A percentile compares a stretch with the other conserved stretches of the same genome.
Evolutionary conservation across 2,329 filamentous ascomycete species (phyloP).

Genomic region (Penicillium sp.): DNA sequence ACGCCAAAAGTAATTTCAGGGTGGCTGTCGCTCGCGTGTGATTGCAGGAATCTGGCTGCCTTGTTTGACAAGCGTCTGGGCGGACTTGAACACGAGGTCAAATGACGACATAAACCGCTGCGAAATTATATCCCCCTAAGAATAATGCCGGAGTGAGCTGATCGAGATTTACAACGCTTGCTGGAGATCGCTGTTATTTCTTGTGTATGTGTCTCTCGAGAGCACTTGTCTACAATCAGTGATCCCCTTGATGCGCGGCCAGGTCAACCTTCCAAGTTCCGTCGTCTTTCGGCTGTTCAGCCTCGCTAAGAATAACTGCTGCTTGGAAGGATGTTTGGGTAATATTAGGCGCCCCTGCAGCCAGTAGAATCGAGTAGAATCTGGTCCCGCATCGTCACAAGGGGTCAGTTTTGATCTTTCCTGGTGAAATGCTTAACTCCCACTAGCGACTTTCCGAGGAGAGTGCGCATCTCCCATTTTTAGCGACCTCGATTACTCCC

Average conservation of each 20-base stretch:
- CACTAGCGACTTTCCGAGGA: neutral
- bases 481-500: neutral
- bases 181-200: too few species aligned
- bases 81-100: constrained; percentile 15
- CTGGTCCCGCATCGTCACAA: too few species aligned
- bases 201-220: too few species aligned
- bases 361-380: neutral
- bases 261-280: neutral
- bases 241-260: too few species aligned
- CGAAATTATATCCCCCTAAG: too few species aligned
- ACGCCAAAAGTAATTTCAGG: neutral
- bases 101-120: neutral
- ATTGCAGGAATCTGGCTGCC: constrained; percentile 22
- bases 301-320: constrained; percentile 6
- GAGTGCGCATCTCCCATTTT: too few species aligned
- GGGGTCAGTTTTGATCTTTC: too few species aligned
- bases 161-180: too few species aligned
- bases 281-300: neutral
- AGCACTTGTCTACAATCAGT: too few species aligned
- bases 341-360: neutral
- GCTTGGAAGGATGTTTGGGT: neutral
- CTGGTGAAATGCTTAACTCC: neutral
- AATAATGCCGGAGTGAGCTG: too few species aligned
- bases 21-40: constrained; percentile 10
- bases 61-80: constrained; percentile 27